phyloP scores from a whole-genome alignment of 2,329 filamentous ascomycete species.

The Penicillium sp. region DNA sequence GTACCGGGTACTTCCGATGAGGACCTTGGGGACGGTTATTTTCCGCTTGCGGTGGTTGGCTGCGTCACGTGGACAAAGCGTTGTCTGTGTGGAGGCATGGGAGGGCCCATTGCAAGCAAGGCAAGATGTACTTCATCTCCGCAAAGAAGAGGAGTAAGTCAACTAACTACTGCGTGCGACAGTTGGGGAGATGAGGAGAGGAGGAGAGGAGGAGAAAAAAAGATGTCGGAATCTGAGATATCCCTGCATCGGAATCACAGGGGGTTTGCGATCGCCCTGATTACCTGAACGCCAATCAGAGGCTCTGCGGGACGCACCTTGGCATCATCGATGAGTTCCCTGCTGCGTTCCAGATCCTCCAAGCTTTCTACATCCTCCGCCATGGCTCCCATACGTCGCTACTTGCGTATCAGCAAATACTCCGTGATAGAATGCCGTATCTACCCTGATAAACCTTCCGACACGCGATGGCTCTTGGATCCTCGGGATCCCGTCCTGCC shows the following conservation, averaged over 20 bases:
- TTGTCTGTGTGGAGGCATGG: not conserved
- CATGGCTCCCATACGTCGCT: conserved; percentile 88
- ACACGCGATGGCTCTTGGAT: conserved; percentile 82
- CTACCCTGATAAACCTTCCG: conserved; percentile 87
- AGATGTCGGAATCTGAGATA: too few relatives aligned
- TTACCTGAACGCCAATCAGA: conserved; percentile 19
- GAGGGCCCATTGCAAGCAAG: too few relatives aligned
- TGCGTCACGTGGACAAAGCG: conserved; percentile 18
- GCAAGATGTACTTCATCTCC: too few relatives aligned
- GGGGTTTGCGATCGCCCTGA: not conserved
- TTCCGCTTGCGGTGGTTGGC: conserved; percentile 20
- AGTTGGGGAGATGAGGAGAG: not conserved
- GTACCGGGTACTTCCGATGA: conserved; percentile 26
- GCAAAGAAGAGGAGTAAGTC: too few relatives aligned
- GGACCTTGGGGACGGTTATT: conserved; percentile 38
- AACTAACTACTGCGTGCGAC: too few relatives aligned
- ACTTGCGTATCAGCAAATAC: conserved; percentile 88
- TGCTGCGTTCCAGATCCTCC: not conserved
- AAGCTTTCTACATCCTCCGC: not conserved
- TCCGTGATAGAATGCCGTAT: conserved; percentile 97
- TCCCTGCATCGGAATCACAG: not conserved
- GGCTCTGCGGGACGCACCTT: conserved; percentile 20
- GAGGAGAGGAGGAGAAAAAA: not conserved
- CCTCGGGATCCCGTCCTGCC: conserved; percentile 75
- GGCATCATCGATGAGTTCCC: conserved; percentile 18